A percentile compares a stretch with the other conserved stretches of the same genome.
phyloP scores from a whole-genome alignment of 2,329 filamentous ascomycete species.

The Hyphodiscus sp. region DNA sequence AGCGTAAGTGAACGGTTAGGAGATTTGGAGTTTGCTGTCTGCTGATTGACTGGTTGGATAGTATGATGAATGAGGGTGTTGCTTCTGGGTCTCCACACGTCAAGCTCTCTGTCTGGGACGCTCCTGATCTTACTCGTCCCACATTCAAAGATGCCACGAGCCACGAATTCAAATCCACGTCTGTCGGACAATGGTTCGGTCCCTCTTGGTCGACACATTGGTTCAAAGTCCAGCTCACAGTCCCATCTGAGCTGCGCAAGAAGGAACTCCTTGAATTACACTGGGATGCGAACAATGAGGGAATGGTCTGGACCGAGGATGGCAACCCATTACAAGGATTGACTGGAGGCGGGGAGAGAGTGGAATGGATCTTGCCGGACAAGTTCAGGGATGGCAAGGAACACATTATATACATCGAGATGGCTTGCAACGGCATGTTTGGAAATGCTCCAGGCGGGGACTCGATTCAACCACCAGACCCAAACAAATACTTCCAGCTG shows the following conservation, averaged over 20 bases:
- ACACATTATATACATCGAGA: conserved; percentile 91
- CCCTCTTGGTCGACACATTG: conserved; percentile 98
- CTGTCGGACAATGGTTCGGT: conserved; percentile 74
- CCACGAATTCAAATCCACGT: conserved; percentile 68
- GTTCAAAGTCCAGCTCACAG: conserved; percentile 78
- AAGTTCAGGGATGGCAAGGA: conserved; percentile 77
- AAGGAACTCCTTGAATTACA: conserved; percentile 88
- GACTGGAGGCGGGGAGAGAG: conserved; percentile 80
- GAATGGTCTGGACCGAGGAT: conserved; percentile 85
- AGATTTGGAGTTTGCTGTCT: background rate
- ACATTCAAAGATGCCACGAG: conserved; percentile 77
- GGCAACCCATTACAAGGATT: conserved; percentile 88
- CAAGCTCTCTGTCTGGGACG: conserved; percentile 80
- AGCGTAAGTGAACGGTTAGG: conserved; percentile 45
- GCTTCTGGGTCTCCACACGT: conserved; percentile 67
- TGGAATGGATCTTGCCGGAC: conserved; percentile 85
- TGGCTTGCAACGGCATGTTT: conserved; percentile 99
- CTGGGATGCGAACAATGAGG: conserved; percentile 94
- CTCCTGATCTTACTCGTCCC: conserved; percentile 71
- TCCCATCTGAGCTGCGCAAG: conserved; percentile 65
- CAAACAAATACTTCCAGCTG: conserved; percentile 75
- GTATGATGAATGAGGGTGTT: conserved; percentile 65
- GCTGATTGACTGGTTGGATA: conserved; percentile 27
- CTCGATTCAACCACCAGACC: conserved; percentile 79
- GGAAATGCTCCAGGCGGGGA: conserved; percentile 82